Conservation (phyloP, 2,329 filamentous ascomycete species). For the Pseudocercospora vitis region DNA sequence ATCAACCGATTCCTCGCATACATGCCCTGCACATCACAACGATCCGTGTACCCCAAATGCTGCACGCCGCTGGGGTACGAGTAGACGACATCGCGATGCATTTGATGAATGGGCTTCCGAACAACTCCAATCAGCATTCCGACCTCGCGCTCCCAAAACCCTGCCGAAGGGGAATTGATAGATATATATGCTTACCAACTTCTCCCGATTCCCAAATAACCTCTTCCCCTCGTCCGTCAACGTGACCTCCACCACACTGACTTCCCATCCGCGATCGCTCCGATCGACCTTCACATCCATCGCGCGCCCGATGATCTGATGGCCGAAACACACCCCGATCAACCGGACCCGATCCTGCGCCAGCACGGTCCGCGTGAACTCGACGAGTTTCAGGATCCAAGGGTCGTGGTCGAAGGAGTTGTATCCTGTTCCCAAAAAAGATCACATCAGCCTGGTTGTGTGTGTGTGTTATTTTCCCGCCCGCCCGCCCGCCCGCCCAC, state of each 20-base stretch:
- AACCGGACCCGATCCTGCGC: slow-evolving; percentile 62
- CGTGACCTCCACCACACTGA: slow-evolving; percentile 69
- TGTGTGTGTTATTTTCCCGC: too few species aligned
- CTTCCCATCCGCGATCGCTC: slow-evolving; percentile 74
- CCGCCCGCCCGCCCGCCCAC: too few species aligned
- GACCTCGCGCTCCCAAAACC: too few species aligned
- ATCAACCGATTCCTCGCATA: slow-evolving; percentile 66
- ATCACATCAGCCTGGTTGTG: too few species aligned
- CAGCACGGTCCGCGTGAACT: slow-evolving; percentile 63
- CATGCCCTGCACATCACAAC: slow-evolving; percentile 78
- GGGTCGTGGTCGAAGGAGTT: slow-evolving; percentile 71
- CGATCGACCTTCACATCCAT: slow-evolving; percentile 66
- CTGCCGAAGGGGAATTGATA: not conserved
- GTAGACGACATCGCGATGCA: slow-evolving; percentile 78
- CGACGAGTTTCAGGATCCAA: slow-evolving; percentile 75
- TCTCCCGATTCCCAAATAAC: slow-evolving; percentile 67
- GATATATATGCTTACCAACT: slow-evolving; percentile 53
- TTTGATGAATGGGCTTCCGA: slow-evolving; percentile 79
- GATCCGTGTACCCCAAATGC: slow-evolving; percentile 62
- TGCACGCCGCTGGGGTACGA: slow-evolving; percentile 62
- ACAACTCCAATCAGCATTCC: slow-evolving; percentile 7
- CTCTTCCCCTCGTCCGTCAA: slow-evolving; percentile 69
- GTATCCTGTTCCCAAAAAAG: slow-evolving; percentile 49
- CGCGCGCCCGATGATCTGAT: slow-evolving; percentile 78
- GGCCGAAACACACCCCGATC: slow-evolving; percentile 84